These are phyloP conservation scores for Solanum raphanifolium DNA, from an alignment of 257 asterid species.

Conservation along the genomic window DNA sequence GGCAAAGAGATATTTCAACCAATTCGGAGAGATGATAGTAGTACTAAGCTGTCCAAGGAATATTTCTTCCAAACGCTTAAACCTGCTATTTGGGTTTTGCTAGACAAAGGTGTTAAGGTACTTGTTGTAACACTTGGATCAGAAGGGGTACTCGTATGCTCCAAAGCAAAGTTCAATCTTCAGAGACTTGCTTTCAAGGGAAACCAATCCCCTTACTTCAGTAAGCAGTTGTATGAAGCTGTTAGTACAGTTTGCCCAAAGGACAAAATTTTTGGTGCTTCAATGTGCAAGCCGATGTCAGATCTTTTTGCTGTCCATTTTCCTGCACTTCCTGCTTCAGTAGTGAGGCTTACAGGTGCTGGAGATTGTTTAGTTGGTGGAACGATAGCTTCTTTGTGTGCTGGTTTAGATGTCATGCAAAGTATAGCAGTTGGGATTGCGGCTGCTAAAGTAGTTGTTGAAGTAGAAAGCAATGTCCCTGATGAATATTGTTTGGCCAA, in stretches of 20 bases:
- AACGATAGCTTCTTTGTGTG: slow-evolving; percentile 46
- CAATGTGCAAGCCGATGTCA: slow-evolving; percentile 14
- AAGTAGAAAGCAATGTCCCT: slow-evolving; percentile 67
- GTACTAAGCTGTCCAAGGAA: slow-evolving; percentile 16
- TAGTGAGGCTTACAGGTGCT: slow-evolving; percentile 70
- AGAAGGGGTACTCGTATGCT: slow-evolving; percentile 67
- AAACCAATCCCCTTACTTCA: slow-evolving; percentile 16
- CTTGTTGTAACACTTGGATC: slow-evolving; percentile 80
- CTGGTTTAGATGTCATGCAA: slow-evolving; percentile 83
- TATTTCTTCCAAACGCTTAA: slow-evolving; percentile 56
- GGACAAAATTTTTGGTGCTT: slow-evolving; percentile 14
- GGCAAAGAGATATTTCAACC: slow-evolving; percentile 30
- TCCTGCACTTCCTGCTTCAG: slow-evolving; percentile 71
- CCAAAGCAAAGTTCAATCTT: slow-evolving; percentile 21
- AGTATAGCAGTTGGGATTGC: slow-evolving; percentile 91
- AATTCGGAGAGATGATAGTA: slow-evolving; percentile 18
- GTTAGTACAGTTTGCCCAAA: slow-evolving; percentile 42
- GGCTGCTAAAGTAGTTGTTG: slow-evolving; percentile 80
- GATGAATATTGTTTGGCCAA: slow-evolving; percentile 27
- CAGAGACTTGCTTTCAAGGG: slow-evolving; percentile 6
- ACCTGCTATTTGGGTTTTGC: slow-evolving; percentile 64
- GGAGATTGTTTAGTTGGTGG: slow-evolving; percentile 99
- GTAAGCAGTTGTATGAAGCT: slow-evolving; percentile 34
- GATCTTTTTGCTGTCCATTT: slow-evolving; percentile 44
- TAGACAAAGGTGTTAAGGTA: slow-evolving; percentile 68